Conservation (phyloP, 495 filamentous ascomycete species). For the Alectoria sarmentosa region DNA sequence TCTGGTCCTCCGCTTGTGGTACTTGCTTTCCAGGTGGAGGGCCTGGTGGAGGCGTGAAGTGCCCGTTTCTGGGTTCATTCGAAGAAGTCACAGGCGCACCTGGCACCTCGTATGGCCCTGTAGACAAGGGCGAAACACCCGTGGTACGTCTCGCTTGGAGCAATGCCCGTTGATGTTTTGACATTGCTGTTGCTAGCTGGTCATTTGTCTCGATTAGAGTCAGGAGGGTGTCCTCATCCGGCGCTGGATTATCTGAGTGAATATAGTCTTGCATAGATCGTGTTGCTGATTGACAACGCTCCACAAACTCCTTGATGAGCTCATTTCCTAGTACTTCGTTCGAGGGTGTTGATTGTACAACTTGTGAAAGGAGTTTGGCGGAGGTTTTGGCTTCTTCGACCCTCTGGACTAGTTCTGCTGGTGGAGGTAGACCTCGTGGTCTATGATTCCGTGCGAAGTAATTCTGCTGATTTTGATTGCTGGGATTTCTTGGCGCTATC, state of each 20-base stretch:
- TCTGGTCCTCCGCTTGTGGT: slow-evolving; percentile 11
- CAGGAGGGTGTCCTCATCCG: slow-evolving; percentile 88
- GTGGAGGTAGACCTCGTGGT: slow-evolving; percentile 53
- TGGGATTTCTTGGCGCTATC: slow-evolving; percentile 15
- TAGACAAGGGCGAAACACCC: slow-evolving; percentile 4
- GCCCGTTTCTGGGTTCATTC: neutral
- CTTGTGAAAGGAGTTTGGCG: slow-evolving; percentile 82
- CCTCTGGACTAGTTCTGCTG: slow-evolving; percentile 72
- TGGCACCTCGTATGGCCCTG: slow-evolving; percentile 14
- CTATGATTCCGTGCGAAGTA: slow-evolving; percentile 40
- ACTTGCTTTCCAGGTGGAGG: slow-evolving; percentile 8
- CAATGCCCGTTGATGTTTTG: slow-evolving; percentile 72
- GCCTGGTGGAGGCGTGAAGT: slow-evolving; percentile 10
- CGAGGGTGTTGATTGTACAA: slow-evolving; percentile 74
- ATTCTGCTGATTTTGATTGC: slow-evolving; percentile 27
- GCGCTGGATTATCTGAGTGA: slow-evolving; percentile 62
- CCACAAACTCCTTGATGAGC: slow-evolving; percentile 83
- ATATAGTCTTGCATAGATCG: slow-evolving; percentile 80
- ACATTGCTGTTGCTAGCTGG: slow-evolving; percentile 67
- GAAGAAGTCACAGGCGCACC: neutral
- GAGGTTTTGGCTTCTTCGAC: slow-evolving; percentile 86
- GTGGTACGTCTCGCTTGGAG: slow-evolving; percentile 53
- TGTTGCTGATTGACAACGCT: slow-evolving; percentile 74
- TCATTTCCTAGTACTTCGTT: slow-evolving; percentile 73
- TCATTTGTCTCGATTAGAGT: slow-evolving; percentile 94